A percentile compares a stretch with the other conserved stretches of the same genome.
phyloP scores from a whole-genome alignment of 1,284 basidiomycete species.

The Puccinia horiana region DNA sequence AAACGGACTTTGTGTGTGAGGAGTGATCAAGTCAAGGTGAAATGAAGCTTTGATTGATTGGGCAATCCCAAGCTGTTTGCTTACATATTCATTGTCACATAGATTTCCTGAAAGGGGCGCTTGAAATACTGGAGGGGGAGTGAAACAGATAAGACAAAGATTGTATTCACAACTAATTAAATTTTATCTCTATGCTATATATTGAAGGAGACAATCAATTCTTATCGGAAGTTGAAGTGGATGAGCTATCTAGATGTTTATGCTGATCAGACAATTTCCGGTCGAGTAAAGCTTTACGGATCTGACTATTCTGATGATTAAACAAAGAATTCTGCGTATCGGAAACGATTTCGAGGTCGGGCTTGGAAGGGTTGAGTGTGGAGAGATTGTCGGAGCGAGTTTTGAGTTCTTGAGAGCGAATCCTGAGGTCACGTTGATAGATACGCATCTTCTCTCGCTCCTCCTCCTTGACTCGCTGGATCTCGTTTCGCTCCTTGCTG shows the following conservation, averaged over 20 bases:
- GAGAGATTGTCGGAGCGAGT: neutral
- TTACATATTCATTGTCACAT: neutral
- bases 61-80: too few species aligned
- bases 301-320: neutral
- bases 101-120: neutral
- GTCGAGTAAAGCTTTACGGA: conserved; percentile 19
- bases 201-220: neutral
- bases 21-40: too few species aligned
- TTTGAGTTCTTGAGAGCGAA: conserved; percentile 2
- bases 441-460: conserved; percentile 29
- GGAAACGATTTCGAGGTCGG: neutral
- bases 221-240: neutral
- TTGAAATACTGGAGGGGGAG: neutral
- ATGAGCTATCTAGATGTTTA: conserved; percentile 16
- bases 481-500: conserved; percentile 19
- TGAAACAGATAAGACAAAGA: neutral
- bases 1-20: too few species aligned
- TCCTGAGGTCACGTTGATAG: conserved; percentile 23
- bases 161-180: neutral
- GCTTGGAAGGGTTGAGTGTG: neutral
- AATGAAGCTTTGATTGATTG: too few species aligned
- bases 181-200: neutral
- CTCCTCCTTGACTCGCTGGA: neutral
- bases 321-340: conserved; percentile 1
- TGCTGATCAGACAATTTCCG: conserved; percentile 26